Evolutionary conservation across 1,139 yeast genomes (phyloP).

Genomic region (Candida pseudocylindracea): DNA sequence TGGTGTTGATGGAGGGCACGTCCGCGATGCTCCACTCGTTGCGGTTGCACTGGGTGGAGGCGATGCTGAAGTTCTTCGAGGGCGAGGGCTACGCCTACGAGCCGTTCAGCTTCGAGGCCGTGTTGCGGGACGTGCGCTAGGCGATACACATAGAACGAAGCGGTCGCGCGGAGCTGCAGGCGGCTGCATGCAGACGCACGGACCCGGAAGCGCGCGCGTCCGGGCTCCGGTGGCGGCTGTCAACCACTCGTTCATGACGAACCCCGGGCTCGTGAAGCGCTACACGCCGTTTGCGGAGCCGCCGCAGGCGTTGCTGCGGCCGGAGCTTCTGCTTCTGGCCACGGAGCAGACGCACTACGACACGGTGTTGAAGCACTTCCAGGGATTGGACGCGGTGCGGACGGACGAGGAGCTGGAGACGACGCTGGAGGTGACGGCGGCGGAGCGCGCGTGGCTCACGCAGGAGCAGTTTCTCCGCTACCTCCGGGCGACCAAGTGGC

Average conservation of each 20-base stretch:
- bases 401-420: conserved; percentile 3
- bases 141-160: no score
- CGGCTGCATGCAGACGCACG: no score
- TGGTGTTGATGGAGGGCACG: conserved; percentile 97
- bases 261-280: conserved; percentile 9
- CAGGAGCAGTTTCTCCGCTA: conserved; percentile 24
- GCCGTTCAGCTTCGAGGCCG: conserved; percentile 24
- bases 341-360: conserved; percentile 3
- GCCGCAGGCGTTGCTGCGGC: conserved; percentile 12
- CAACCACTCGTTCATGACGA: neutral
- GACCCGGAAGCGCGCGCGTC: no score
- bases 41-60: conserved; percentile 97
- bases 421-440: conserved; percentile 2
- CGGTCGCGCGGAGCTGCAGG: no score
- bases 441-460: conserved; percentile 22
- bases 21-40: conserved; percentile 96
- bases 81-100: conserved; percentile 86
- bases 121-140: no score
- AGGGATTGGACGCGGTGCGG: conserved; percentile 2
- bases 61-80: conserved; percentile 93
- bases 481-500: conserved; percentile 25
- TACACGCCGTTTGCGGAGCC: conserved; percentile 19
- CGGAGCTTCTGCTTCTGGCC: conserved; percentile 6
- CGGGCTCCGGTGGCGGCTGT: no score
- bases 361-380: conserved; percentile 3